Base-by-base conservation (phyloP, 331 rosid genomes). In the Arachis monticola region DNA sequence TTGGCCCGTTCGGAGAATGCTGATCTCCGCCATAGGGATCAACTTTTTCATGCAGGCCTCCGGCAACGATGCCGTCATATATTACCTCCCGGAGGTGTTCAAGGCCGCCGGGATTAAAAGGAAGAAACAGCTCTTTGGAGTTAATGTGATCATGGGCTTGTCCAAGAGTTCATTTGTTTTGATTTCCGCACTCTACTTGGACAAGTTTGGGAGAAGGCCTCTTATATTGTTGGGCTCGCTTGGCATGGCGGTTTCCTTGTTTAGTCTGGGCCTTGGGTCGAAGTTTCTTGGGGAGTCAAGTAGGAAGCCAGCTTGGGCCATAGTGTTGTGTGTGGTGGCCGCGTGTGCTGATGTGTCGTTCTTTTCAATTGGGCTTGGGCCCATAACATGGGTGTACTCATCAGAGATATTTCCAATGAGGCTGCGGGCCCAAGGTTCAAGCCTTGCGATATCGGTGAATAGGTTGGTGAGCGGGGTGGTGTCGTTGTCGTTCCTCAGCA, bases 21-120 rank as follows among this genome's bases (percentile, higher is more conserved):
- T 92, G 5, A 12, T 88, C 0, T 79, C 95, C 0, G 96, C 95
- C 22, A 17, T 93, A 0, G 97, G 98, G 7, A 84, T 93, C 22
- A 93, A 93, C 64, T 90, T 93, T 70, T 93, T 90, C 84, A 88
- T 93, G 98, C 97, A 93, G 59, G 96, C 96, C 14, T 92, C 96
- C 0, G 98, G 96, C 14, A 93, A 93, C 55, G 97, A 90, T 72
- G 97, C 92, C 42, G 89, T 92, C 6, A 85, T 93, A 14, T 93
- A 92, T 50, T 92, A 90, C 83, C 79, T 89, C 59, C 98, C 96
- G 0, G 95, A 88, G 60, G 90, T 93, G 0, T 93, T 90, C 67
- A 77, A 67, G 59, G 85, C 81, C 2, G 92, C 88, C 7, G 95
- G 97, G 9, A 86, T 93, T 45, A 67, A 79, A 12, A 75, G 63